Base-by-base conservation (phyloP, 2,329 filamentous ascomycete genomes). In the Thelonectria blattea region DNA sequence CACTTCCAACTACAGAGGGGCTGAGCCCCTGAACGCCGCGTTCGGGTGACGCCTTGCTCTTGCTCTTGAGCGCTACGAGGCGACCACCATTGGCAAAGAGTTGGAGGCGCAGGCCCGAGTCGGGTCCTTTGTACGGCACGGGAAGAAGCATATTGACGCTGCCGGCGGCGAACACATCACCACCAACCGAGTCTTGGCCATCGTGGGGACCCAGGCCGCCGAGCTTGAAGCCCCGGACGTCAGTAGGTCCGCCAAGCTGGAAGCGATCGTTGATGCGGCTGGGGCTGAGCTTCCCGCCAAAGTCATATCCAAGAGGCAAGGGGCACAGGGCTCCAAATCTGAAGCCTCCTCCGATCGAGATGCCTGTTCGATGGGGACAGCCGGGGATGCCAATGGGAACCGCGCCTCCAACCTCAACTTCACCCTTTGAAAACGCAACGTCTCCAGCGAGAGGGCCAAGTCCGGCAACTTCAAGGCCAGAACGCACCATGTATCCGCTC, bases 251-350 rank as follows among this genome's bases (percentile, higher is more conserved):
- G 45, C 95, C 95, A 32, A 99, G 90, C 71, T 93, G 88, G 80
- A 99, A 99, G 46, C 95, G 92, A 75, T 99, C 95, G 73, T 96
- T 97, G 71, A 98, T 85, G 30, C 92, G 88, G 66, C 91, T 96
- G 5, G 89, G 86, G 22, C 84, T 81, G 0, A 89, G 84, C 18
- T 80, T 79, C 50, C 80, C 79, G 17, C 76, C 71, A 53, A 82
- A 69, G 15, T 79, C 75, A 67, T 83, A 85, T 7, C 87, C 87
- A 8, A 90, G 79, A 2, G 91, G 84, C 15, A 99, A 81, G 1
- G 95, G 95, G 73, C 90, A 96, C 9, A 99, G 82, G 50, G 97
- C 74, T 37, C 95, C 95, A 18, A 91, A 86, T 52, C 94, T 86
- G 56, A 98, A 79, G 14, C 93, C 91, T 15, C 87, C 91, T 3